Percentiles rank a stretch among this genome's conserved stretches.
These are phyloP conservation scores for Schwanniomyces polymorphus DNA, from an alignment of 805 yeast genomes.

Conservation along the genomic window DNA sequence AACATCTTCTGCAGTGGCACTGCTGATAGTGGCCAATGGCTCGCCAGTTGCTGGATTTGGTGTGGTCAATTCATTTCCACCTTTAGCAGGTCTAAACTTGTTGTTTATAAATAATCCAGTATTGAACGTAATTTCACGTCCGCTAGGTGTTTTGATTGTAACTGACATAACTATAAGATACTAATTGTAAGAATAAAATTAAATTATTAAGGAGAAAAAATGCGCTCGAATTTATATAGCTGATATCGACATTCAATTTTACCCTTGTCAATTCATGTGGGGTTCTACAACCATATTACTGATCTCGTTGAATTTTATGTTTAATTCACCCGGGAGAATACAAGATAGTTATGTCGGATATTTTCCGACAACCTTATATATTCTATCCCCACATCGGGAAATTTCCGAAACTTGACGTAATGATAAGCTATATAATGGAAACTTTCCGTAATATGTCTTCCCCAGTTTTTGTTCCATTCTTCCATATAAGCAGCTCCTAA, in stretches of 20 bases:
- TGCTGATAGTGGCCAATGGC: slow-evolving; percentile 49
- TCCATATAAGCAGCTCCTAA: not conserved
- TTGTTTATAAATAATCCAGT: slow-evolving; percentile 54
- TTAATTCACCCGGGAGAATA: no score
- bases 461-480: not conserved
- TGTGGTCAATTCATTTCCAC: slow-evolving; percentile 40
- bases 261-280: no score
- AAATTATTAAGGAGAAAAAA: not conserved
- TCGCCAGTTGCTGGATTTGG: slow-evolving; percentile 57
- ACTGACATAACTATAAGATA: slow-evolving; percentile 10
- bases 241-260: no score
- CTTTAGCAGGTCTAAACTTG: slow-evolving; percentile 43
- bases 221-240: no score
- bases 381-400: not conserved
- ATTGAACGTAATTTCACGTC: slow-evolving; percentile 23
- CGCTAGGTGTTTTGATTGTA: slow-evolving; percentile 28
- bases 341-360: no score
- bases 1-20: slow-evolving; percentile 52
- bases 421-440: not conserved
- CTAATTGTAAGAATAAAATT: not conserved
- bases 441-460: not conserved
- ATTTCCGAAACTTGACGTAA: not conserved
- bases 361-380: no score
- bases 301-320: no score
- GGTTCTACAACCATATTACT: no score